phyloP scores from a whole-genome alignment of 2,329 filamentous ascomycete species.

The Ilyonectria sp. region DNA sequence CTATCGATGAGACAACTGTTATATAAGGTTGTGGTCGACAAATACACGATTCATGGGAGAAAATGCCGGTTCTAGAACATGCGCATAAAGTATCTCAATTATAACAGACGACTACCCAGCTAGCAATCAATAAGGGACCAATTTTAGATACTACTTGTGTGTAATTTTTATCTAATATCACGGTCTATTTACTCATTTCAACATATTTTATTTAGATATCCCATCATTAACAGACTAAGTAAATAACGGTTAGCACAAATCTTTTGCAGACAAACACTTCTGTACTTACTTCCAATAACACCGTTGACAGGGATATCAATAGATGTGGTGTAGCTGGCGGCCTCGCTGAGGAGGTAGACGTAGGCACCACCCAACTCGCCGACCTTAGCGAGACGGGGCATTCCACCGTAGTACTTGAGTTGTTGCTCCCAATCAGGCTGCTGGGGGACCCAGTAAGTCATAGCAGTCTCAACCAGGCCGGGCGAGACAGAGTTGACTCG shows the following conservation, averaged over 20 bases:
- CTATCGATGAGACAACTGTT: too few species aligned
- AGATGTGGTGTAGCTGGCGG: slow-evolving; percentile 64
- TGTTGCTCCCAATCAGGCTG: slow-evolving; percentile 69
- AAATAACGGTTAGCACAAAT: too few species aligned
- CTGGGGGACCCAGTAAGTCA: slow-evolving; percentile 66
- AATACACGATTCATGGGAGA: too few species aligned
- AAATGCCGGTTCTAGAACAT: too few species aligned
- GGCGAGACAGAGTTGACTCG: slow-evolving; percentile 40
- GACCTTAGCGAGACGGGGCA: slow-evolving; percentile 67
- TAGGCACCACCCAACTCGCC: slow-evolving; percentile 71
- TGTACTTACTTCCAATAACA: slow-evolving; percentile 40
- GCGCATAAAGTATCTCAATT: too few species aligned
- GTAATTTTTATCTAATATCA: too few species aligned
- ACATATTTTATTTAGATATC: background rate
- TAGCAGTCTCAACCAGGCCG: slow-evolving; percentile 54
- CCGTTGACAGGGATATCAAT: slow-evolving; percentile 61
- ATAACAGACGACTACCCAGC: too few species aligned
- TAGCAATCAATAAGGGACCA: too few species aligned
- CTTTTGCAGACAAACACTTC: too few species aligned
- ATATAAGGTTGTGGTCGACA: too few species aligned
- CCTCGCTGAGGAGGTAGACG: slow-evolving; percentile 68
- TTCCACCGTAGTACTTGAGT: slow-evolving; percentile 72
- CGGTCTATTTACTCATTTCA: background rate
- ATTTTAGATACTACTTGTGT: too few species aligned
- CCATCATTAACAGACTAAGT: slow-evolving; percentile 29